Conservation (phyloP, 345 rosid genomes). For the Garcia nutans region DNA sequence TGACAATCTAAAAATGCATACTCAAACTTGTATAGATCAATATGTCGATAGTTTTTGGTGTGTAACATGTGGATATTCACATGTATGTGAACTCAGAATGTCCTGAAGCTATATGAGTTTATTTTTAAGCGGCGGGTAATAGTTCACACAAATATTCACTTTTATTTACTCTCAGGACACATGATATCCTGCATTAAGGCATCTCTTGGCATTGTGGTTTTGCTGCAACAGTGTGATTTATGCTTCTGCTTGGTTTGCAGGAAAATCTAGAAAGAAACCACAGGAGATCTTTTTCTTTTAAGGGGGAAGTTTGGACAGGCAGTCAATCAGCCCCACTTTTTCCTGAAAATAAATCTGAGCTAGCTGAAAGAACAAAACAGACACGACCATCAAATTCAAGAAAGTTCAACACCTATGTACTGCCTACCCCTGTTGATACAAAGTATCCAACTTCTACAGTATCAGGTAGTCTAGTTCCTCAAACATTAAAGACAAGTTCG, state of each 20-base stretch:
- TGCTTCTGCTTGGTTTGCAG: constrained; percentile 40
- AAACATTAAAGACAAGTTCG: constrained; percentile 20
- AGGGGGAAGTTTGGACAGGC: constrained; percentile 30
- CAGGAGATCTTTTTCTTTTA: constrained; percentile 41
- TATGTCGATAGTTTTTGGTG: no score
- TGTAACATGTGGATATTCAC: not conserved
- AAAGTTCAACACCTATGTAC: constrained; percentile 25
- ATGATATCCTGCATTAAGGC: not conserved
- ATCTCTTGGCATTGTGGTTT: constrained; percentile 2
- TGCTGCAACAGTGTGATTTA: constrained; percentile 7
- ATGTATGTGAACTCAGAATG: not conserved
- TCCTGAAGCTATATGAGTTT: not conserved
- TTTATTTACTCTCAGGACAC: constrained; percentile 2
- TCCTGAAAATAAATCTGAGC: constrained; percentile 15
- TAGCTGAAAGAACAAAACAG: constrained; percentile 13
- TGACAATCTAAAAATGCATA: constrained; percentile 8
- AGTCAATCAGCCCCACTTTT: constrained; percentile 36
- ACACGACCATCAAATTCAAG: constrained; percentile 16
- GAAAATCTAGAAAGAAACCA: constrained; percentile 39
- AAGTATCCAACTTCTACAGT: constrained; percentile 46
- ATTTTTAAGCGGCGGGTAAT: constrained; percentile 6
- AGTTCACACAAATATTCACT: not conserved
- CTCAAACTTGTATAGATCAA: no score
- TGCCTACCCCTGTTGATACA: constrained; percentile 38
- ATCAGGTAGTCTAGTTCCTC: constrained; percentile 19